A percentile compares a stretch with the other conserved stretches of the same genome.
Conservation (phyloP, 495 filamentous ascomycete genomes). For the Tricharina praecox region DNA sequence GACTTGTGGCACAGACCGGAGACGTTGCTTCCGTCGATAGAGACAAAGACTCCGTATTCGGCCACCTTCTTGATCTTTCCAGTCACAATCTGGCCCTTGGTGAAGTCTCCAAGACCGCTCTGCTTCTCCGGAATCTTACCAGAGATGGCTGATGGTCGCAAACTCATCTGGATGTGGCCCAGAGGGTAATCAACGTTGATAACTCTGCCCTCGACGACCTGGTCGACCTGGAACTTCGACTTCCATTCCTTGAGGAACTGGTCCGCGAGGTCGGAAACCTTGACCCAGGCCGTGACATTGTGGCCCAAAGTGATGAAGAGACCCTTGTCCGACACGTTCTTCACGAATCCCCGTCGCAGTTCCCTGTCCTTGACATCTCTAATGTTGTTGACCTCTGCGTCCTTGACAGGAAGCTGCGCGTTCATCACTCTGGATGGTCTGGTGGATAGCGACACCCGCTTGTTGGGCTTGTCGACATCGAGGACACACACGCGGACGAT, state of each 20-base stretch:
- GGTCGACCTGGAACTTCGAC: constrained; percentile 62
- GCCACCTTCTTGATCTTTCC: constrained; percentile 85
- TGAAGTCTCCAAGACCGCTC: constrained; percentile 51
- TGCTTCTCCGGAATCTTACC: constrained; percentile 61
- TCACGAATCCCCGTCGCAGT: constrained; percentile 74
- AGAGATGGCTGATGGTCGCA: constrained; percentile 61
- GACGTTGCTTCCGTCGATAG: constrained; percentile 73
- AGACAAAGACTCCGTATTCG: constrained; percentile 86
- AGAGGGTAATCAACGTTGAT: constrained; percentile 44
- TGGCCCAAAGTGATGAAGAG: constrained; percentile 67
- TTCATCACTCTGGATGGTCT: constrained; percentile 75
- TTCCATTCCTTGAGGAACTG: constrained; percentile 92
- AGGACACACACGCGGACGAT: constrained; percentile 68
- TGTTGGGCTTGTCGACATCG: constrained; percentile 64
- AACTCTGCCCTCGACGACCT: constrained; percentile 77
- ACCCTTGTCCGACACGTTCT: constrained; percentile 68
- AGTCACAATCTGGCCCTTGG: constrained; percentile 61
- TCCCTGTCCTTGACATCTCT: constrained; percentile 62
- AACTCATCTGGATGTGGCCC: constrained; percentile 64
- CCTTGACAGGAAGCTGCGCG: constrained; percentile 65
- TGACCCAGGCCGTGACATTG: constrained; percentile 62
- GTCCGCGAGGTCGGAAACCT: constrained; percentile 77
- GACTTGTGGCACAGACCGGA: constrained; percentile 83
- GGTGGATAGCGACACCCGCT: constrained; percentile 63
- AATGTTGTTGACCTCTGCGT: constrained; percentile 53